Conservation (phyloP, 2,329 filamentous ascomycete genomes). For the Juglanconis sp. region DNA sequence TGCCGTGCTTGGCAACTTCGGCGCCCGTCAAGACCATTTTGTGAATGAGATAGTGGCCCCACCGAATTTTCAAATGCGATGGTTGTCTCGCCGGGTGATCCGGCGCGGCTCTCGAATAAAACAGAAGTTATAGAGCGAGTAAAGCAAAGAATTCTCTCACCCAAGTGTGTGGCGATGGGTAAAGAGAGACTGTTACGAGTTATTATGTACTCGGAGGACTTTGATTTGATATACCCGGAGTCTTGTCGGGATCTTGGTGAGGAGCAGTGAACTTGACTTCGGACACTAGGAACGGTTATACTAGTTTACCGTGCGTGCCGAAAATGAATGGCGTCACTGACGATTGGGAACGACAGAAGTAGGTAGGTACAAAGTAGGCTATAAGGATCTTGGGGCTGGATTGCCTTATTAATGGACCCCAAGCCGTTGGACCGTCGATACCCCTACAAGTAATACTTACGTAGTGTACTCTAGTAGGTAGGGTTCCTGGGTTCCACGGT, state of each 20-base stretch:
- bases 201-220: not conserved
- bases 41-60: not conserved
- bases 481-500: not conserved
- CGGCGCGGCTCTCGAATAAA: too few species aligned
- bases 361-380: not conserved
- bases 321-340: constrained; percentile 13
- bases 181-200: not conserved
- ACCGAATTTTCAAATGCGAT: not conserved
- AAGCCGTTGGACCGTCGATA: constrained; percentile 15
- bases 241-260: not conserved
- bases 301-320: not conserved
- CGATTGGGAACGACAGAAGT: not conserved
- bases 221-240: not conserved
- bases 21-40: constrained; percentile 47
- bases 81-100: too few species aligned
- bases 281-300: not conserved
- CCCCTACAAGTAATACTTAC: not conserved
- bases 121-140: too few species aligned
- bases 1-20: constrained; percentile 69
- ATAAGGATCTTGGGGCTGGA: not conserved
- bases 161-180: too few species aligned
- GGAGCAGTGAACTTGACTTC: not conserved
- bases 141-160: too few species aligned
- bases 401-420: constrained; percentile 14
- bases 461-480: too few species aligned